A percentile compares a stretch with the other conserved stretches of the same genome.
These are phyloP conservation scores for Scedosporium boydii DNA, from an alignment of 2,329 filamentous ascomycete species.

Conservation along the genomic window DNA sequence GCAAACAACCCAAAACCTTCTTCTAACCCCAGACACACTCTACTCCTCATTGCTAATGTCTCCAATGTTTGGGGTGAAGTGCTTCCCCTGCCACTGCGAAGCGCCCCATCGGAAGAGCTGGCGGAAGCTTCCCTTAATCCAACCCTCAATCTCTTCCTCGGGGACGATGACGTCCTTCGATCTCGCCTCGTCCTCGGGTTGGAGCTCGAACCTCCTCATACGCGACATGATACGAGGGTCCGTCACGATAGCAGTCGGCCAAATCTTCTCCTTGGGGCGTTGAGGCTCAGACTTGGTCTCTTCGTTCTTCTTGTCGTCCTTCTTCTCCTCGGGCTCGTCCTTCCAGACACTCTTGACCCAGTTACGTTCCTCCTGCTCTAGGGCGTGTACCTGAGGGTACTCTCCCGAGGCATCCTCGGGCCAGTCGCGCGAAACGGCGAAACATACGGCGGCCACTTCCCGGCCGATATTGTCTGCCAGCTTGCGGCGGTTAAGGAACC, in stretches of 20 bases:
- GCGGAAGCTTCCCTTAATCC: slow-evolving; percentile 52
- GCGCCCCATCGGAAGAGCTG: slow-evolving; percentile 42
- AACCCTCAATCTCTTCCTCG: slow-evolving; percentile 61
- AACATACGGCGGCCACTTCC: slow-evolving; percentile 76
- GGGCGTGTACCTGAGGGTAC: slow-evolving; percentile 26
- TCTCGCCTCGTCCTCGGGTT: slow-evolving; percentile 58
- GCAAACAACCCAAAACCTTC: background rate
- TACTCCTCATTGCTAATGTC: slow-evolving; percentile 26
- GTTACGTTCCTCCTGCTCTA: slow-evolving; percentile 64
- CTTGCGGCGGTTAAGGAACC: slow-evolving; percentile 75
- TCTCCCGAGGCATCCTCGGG: slow-evolving; percentile 27
- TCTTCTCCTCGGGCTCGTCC: slow-evolving; percentile 30
- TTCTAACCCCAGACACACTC: slow-evolving; percentile 3
- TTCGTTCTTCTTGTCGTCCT: slow-evolving; percentile 31
- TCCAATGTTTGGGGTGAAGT: slow-evolving; percentile 30
- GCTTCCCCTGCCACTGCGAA: slow-evolving; percentile 24
- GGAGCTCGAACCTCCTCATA: slow-evolving; percentile 72
- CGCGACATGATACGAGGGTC: slow-evolving; percentile 66
- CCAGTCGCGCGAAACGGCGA: slow-evolving; percentile 48
- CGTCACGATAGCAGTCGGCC: slow-evolving; percentile 63
- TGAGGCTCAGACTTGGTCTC: slow-evolving; percentile 7
- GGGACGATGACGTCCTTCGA: slow-evolving; percentile 53
- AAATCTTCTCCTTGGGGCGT: slow-evolving; percentile 54
- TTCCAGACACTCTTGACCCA: slow-evolving; percentile 77
- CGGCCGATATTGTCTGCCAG: slow-evolving; percentile 84